phyloP scores from a whole-genome alignment of 1,139 yeast genomes.

The Yamadazyma mexicana region DNA sequence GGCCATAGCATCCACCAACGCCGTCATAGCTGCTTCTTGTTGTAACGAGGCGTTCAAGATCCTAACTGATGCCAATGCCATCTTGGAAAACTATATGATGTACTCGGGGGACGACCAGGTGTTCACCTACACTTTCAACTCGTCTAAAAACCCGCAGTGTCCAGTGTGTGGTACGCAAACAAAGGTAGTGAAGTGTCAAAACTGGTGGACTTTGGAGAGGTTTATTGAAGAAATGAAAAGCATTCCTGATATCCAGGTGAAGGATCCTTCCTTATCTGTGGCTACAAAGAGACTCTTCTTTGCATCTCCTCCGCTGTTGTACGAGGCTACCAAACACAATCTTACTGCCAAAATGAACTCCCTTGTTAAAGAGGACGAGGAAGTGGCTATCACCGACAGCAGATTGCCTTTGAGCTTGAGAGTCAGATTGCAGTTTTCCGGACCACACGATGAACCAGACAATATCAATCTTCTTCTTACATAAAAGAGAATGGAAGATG shows the following conservation, averaged over 20 bases:
- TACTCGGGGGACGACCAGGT: conserved; percentile 79
- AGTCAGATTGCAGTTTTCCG: conserved; percentile 24
- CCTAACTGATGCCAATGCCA: conserved; percentile 66
- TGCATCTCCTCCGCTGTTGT: conserved; percentile 51
- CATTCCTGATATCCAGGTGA: conserved; percentile 41
- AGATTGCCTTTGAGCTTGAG: conserved; percentile 47
- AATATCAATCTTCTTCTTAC: conserved; percentile 15
- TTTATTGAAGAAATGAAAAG: conserved; percentile 42
- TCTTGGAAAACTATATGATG: conserved; percentile 80
- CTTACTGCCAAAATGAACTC: conserved; percentile 33
- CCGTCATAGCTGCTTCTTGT: conserved; percentile 88
- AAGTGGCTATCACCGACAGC: conserved; percentile 59
- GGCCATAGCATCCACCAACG: conserved; percentile 92
- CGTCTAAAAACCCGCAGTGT: conserved; percentile 61
- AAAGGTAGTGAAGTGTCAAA: conserved; percentile 30
- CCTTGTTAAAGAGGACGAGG: conserved; percentile 47
- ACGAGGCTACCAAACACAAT: conserved; percentile 50
- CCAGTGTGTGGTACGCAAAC: conserved; percentile 68
- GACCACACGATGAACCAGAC: conserved; percentile 21
- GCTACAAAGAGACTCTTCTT: conserved; percentile 45
- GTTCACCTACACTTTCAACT: conserved; percentile 70
- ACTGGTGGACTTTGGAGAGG: conserved; percentile 47
- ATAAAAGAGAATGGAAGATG: not conserved
- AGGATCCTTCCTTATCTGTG: conserved; percentile 53
- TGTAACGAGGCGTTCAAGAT: conserved; percentile 86